These are phyloP conservation scores for Entomortierella lignicola DNA, from an alignment of 192 early-diverging fungal genomes.

Conservation along the genomic window DNA sequence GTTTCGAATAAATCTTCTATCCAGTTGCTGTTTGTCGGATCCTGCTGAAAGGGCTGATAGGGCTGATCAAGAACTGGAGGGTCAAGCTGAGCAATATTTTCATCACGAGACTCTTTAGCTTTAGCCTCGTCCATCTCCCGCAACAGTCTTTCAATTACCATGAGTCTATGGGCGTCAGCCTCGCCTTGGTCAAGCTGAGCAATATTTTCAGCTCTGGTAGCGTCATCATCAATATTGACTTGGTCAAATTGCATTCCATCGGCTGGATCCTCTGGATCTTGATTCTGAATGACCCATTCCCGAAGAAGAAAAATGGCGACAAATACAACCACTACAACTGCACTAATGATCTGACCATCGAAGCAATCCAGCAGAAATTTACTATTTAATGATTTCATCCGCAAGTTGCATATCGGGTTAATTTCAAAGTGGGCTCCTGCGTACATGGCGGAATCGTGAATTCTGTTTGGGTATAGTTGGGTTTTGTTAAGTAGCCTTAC, in stretches of 20 bases:
- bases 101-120: neutral
- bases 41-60: neutral
- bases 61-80: slow-evolving; percentile 1
- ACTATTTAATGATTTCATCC: slow-evolving; percentile 20
- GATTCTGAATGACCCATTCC: slow-evolving; percentile 88
- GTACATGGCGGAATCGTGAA: too few relatives aligned
- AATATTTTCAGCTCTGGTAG: neutral
- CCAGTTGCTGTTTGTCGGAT: slow-evolving; percentile 9
- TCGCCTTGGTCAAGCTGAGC: too few relatives aligned
- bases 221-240: slow-evolving; percentile 6
- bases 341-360: slow-evolving; percentile 87
- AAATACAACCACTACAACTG: slow-evolving; percentile 80
- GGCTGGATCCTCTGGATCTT: slow-evolving; percentile 41
- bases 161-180: too few relatives aligned
- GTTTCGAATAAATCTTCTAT: neutral
- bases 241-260: slow-evolving; percentile 16
- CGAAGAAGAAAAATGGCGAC: slow-evolving; percentile 85
- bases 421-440: neutral
- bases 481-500: too few relatives aligned
- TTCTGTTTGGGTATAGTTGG: too few relatives aligned
- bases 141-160: neutral
- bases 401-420: neutral
- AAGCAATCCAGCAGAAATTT: slow-evolving; percentile 74
- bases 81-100: neutral
- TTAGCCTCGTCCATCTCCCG: neutral